phyloP scores from a whole-genome alignment of 2,329 filamentous ascomycete genomes.

The Claviceps arundinis region DNA sequence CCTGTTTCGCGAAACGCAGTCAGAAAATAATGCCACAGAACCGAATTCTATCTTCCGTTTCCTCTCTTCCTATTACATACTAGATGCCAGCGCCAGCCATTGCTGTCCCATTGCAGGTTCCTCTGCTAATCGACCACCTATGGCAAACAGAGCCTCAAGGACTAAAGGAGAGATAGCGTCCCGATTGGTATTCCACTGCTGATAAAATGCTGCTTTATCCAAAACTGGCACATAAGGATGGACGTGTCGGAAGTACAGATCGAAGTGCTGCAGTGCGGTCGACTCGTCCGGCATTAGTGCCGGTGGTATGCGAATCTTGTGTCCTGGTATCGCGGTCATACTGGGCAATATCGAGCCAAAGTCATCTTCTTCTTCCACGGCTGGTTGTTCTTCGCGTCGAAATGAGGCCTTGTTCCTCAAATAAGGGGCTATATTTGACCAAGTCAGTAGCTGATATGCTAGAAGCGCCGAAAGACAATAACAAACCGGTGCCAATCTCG shows the following conservation, averaged over 20 bases:
- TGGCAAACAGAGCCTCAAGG: conserved; percentile 82
- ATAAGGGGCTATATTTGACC: conserved; percentile 54
- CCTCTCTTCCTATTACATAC: conserved; percentile 32
- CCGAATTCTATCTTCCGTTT: not conserved
- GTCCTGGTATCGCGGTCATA: conserved; percentile 53
- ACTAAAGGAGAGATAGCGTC: conserved; percentile 80
- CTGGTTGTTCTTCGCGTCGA: conserved; percentile 44
- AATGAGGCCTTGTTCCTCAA: conserved; percentile 51
- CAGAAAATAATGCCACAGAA: not conserved
- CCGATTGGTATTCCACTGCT: conserved; percentile 76
- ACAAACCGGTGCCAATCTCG: conserved; percentile 69
- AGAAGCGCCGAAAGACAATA: no score
- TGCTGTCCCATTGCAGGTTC: conserved; percentile 76
- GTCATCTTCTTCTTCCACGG: conserved; percentile 59
- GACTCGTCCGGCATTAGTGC: conserved; percentile 87
- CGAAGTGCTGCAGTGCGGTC: conserved; percentile 70
- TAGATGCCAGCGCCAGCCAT: conserved; percentile 82
- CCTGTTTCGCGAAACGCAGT: conserved; percentile 32
- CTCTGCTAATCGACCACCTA: conserved; percentile 70
- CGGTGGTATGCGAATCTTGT: conserved; percentile 75
- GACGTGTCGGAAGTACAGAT: conserved; percentile 79
- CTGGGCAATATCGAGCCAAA: conserved; percentile 58
- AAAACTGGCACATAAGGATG: conserved; percentile 89
- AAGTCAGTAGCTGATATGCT: not conserved
- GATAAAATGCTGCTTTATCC: conserved; percentile 69